These are phyloP conservation scores for Botrytis pseudocinerea DNA, from an alignment of 2,329 filamentous ascomycete species.

Conservation along the genomic window DNA sequence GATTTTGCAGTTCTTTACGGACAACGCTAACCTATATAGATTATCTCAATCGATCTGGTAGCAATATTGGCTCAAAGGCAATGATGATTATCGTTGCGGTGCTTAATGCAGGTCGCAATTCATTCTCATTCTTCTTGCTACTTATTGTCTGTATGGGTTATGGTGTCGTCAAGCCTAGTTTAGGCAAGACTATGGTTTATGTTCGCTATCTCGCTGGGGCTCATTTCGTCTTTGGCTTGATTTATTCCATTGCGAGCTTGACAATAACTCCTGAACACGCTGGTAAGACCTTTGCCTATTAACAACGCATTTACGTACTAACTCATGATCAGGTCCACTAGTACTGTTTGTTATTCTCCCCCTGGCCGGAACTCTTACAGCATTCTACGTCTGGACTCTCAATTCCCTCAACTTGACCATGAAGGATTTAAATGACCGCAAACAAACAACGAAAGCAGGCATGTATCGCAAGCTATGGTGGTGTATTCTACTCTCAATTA, in stretches of 20 bases:
- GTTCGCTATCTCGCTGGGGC: slow-evolving; percentile 87
- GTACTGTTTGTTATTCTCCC: slow-evolving; percentile 92
- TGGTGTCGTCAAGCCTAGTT: slow-evolving; percentile 89
- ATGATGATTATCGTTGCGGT: slow-evolving; percentile 90
- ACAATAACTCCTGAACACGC: slow-evolving; percentile 86
- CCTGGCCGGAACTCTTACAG: slow-evolving; percentile 86
- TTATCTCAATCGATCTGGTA: slow-evolving; percentile 86
- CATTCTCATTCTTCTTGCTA: slow-evolving; percentile 96
- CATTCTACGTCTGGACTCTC: slow-evolving; percentile 98
- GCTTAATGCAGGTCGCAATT: slow-evolving; percentile 90
- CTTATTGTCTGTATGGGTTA: slow-evolving; percentile 99
- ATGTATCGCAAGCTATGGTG: slow-evolving; percentile 99
- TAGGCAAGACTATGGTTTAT: slow-evolving; percentile 92
- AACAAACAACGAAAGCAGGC: slow-evolving; percentile 85
- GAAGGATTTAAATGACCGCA: slow-evolving; percentile 92
- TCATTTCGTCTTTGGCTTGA: slow-evolving; percentile 92
- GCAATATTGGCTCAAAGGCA: slow-evolving; percentile 78
- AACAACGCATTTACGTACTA: slow-evolving; percentile 16
- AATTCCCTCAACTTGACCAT: slow-evolving; percentile 94
- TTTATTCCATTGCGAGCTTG: slow-evolving; percentile 88
- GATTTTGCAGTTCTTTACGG: not conserved
- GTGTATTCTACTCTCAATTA: slow-evolving; percentile 88
- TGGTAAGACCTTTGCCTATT: slow-evolving; percentile 47
- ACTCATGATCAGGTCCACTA: slow-evolving; percentile 63
- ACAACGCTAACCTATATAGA: slow-evolving; percentile 56